Evolutionary conservation across 2,329 filamentous ascomycete genomes (phyloP).

Genomic region (Seiridium cupressi): DNA sequence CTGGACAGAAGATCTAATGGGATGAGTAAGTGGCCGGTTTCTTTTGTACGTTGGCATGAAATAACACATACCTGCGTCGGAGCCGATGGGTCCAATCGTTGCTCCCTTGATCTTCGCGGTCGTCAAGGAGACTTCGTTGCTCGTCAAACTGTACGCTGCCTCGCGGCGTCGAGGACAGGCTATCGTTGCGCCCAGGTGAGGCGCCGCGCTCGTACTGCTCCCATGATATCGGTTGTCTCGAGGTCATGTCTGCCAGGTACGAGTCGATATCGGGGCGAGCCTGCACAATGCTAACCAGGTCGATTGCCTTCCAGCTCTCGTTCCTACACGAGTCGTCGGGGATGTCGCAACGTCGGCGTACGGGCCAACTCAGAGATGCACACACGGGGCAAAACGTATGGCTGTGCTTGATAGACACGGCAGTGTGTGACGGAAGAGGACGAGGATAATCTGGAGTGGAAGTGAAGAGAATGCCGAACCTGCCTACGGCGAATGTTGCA

Average conservation of each 20-base stretch:
- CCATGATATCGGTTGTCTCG: conserved; percentile 34
- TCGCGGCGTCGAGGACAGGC: conserved; percentile 36
- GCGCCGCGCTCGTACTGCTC: conserved; percentile 43
- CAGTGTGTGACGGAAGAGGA: not conserved
- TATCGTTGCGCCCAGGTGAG: conserved; percentile 37
- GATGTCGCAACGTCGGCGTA: no score
- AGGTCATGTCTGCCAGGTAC: conserved; percentile 12
- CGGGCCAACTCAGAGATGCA: no score
- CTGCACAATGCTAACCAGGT: no score
- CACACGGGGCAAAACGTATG: no score
- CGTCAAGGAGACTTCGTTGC: conserved; percentile 40
- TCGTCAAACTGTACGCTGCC: conserved; percentile 42
- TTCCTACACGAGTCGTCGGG: no score
- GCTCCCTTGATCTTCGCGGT: conserved; percentile 31
- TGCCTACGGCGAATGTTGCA: not conserved
- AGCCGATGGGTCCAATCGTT: conserved; percentile 28
- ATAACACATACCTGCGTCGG: conserved; percentile 32
- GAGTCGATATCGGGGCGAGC: no score
- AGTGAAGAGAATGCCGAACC: not conserved
- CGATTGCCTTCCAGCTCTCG: no score
- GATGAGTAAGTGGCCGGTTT: conserved; percentile 10
- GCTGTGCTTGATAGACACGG: no score
- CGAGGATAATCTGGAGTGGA: not conserved
- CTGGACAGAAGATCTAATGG: conserved; percentile 56
- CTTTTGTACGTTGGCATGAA: no score